Conservation (phyloP, 805 yeast species). For the Starmerella apis region DNA sequence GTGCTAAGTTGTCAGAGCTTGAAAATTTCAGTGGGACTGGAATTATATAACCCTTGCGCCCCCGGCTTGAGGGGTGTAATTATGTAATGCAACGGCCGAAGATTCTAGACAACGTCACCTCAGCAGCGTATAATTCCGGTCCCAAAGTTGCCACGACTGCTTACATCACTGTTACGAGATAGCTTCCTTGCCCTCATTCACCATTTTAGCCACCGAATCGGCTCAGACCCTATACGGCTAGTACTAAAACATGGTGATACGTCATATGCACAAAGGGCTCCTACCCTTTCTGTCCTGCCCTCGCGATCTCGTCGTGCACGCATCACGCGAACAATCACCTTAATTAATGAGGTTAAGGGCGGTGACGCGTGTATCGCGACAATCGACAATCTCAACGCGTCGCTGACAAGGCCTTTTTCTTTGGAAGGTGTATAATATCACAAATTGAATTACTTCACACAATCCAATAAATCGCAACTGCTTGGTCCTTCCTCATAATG, state of each 20-base stretch:
- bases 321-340: background rate
- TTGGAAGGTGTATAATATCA: too few species aligned
- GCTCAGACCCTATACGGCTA: too few species aligned
- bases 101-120: slow-evolving; percentile 11
- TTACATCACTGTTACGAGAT: background rate
- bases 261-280: too few species aligned
- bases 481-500: too few species aligned
- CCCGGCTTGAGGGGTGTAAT: slow-evolving; percentile 6
- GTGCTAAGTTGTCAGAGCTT: slow-evolving; percentile 12
- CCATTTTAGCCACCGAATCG: background rate
- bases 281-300: too few species aligned
- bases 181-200: background rate
- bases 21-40: slow-evolving; percentile 4
- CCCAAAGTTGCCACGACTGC: background rate
- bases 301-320: too few species aligned
- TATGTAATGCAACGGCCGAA: slow-evolving; percentile 12
- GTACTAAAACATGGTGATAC: too few species aligned
- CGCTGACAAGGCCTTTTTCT: slow-evolving; percentile 3
- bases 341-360: background rate
- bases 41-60: slow-evolving; percentile 18
- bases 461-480: too few species aligned
- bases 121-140: background rate
- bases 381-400: background rate
- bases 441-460: too few species aligned
- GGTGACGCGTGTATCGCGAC: slow-evolving; percentile 3